A percentile compares a stretch with the other conserved stretches of the same genome.
These are phyloP conservation scores for Cyclaneusma minus DNA, from an alignment of 2,329 filamentous ascomycete species.

Conservation along the genomic window DNA sequence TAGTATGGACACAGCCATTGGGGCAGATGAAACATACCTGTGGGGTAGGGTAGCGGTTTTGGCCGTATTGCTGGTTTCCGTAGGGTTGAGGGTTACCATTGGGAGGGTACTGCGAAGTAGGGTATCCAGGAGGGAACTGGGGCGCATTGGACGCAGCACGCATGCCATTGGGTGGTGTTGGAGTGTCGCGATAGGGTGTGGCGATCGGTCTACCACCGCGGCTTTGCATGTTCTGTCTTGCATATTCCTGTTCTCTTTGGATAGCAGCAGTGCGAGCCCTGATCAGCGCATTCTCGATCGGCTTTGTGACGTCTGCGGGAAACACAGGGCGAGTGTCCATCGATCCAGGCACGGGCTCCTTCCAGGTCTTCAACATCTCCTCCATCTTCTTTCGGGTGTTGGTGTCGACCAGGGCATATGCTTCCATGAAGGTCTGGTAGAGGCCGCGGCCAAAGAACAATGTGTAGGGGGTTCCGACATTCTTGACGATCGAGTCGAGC, in stretches of 20 bases:
- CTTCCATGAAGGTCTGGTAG: slow-evolving; percentile 91
- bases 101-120: slow-evolving; percentile 14
- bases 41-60: slow-evolving; percentile 6
- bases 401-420: slow-evolving; percentile 78
- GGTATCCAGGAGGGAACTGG: slow-evolving; percentile 17
- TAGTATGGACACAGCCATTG: slow-evolving; percentile 1
- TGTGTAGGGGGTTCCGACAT: slow-evolving; percentile 94
- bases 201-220: slow-evolving; percentile 33
- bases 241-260: slow-evolving; percentile 39
- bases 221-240: slow-evolving; percentile 36
- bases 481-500: slow-evolving; percentile 95
- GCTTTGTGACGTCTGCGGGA: slow-evolving; percentile 67
- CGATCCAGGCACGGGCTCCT: slow-evolving; percentile 86
- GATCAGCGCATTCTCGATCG: slow-evolving; percentile 87
- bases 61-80: slow-evolving; percentile 4
- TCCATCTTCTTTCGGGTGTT: slow-evolving; percentile 81
- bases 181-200: slow-evolving; percentile 52
- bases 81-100: slow-evolving; percentile 9
- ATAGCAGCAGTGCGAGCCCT: slow-evolving; percentile 52
- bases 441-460: slow-evolving; percentile 86
- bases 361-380: slow-evolving; percentile 96
- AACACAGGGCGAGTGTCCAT: slow-evolving; percentile 90
- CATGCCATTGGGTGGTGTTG: slow-evolving; percentile 49
- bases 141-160: too few species aligned
- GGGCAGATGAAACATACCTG: slow-evolving; percentile 10